Percentiles rank a stretch among this genome's conserved stretches.
phyloP scores from a whole-genome alignment of 768 basidiomycete genomes.

The Naganishia onofrii region DNA sequence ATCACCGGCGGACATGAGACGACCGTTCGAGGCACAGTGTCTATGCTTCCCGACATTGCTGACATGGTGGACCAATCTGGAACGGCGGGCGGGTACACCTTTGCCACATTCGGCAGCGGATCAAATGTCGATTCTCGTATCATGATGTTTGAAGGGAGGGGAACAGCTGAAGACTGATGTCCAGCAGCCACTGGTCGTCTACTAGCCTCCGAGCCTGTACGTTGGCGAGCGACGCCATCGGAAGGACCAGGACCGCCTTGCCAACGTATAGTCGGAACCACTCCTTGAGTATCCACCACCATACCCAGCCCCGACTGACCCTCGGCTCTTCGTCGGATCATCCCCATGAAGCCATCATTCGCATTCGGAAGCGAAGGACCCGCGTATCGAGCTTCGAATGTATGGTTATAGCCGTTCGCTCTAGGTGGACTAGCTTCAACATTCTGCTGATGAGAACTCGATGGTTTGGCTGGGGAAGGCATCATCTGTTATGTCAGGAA shows the following conservation, averaged over 20 bases:
- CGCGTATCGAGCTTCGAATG: conserved; percentile 7
- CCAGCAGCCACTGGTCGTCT: too few relatives aligned
- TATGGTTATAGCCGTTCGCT: background rate
- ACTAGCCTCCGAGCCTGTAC: background rate
- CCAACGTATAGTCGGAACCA: conserved; percentile 1
- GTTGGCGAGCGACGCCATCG: too few relatives aligned
- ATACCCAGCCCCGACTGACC: conserved; percentile 1
- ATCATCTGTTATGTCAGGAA: background rate
- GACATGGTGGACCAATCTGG: background rate
- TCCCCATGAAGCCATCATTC: background rate
- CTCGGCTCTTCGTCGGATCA: conserved; percentile 1
- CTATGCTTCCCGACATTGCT: background rate
- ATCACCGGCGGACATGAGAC: background rate
- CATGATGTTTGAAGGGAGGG: background rate
- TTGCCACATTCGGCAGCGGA: background rate
- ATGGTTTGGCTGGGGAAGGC: too few relatives aligned
- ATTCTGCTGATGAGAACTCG: too few relatives aligned
- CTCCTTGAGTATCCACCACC: background rate
- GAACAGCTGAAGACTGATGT: too few relatives aligned
- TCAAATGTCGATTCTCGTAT: background rate
- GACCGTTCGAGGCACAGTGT: background rate
- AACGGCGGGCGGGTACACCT: background rate
- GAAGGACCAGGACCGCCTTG: background rate
- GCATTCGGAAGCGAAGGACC: background rate
- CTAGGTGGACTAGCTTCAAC: background rate